Base-by-base conservation (phyloP, 2,329 filamentous ascomycete genomes). In the Phaeosphaeria sp. region DNA sequence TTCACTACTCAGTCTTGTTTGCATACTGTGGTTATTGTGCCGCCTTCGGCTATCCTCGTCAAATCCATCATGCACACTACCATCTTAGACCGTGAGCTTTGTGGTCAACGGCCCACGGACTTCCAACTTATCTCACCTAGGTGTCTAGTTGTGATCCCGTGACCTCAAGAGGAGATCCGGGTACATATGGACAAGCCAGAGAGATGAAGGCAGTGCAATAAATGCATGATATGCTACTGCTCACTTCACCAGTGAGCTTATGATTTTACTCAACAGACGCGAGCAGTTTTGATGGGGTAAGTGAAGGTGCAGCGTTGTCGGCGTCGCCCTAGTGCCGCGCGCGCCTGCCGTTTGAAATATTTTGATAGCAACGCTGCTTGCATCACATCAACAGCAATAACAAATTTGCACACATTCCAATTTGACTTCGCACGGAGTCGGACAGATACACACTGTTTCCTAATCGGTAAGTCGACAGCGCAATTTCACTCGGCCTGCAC, bases 311-410 rank as follows among this genome's bases (percentile, higher is more conserved):
- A 25, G 33, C 25, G 40, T 51, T 33, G 47, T n/a, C 42, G 21
- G 52, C 30, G 30, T 13, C 40, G 36, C 49, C 53, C 30, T n/a
- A 8, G n/a, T 20, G 22, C 21, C 36, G 40, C 24, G 30, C 42
- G 46, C 55, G 49, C 59, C 53, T 44, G 42, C n/a, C 30, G 11
- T 36, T 36, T 7, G 30, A 30, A 24, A 13, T n/a, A 4, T n/a
- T 36, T 27, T 6, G 46, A 20, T 48, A 55, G 36, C 56, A 8
- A 46, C 44, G 22, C 43, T 20, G 17, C 8, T 20, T 20, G n/a
- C 44, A 17, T 22, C 15, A 46, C 44, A 46, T n/a, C 44, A 46
- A 46, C 5, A 36, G 3, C 44, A 46, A 20, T 15, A 2, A n/a
- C 22, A 4, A 46, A 9, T 9, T 17, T 24, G 44, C 42, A 9